These are phyloP conservation scores for Colletotrichum abscissum DNA, from an alignment of 2,329 filamentous ascomycete genomes.

Conservation along the genomic window DNA sequence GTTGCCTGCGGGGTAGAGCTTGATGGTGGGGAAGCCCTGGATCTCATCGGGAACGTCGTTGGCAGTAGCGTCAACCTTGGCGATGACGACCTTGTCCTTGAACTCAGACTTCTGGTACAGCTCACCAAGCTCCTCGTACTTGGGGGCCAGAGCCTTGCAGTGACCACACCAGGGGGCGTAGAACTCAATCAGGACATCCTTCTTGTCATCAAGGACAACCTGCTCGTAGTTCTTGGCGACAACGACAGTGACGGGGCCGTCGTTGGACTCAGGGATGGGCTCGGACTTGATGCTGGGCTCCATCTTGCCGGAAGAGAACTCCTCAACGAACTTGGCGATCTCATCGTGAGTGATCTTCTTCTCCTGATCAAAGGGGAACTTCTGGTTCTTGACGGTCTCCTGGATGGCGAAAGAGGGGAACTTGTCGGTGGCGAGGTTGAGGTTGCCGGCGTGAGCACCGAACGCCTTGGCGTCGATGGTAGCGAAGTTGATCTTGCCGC, in stretches of 20 bases:
- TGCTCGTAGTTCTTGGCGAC: constrained; percentile 96
- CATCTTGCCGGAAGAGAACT: constrained; percentile 87
- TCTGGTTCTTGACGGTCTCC: constrained; percentile 93
- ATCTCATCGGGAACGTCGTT: constrained; percentile 99
- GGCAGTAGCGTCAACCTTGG: constrained; percentile 95
- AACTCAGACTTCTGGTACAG: constrained; percentile 82
- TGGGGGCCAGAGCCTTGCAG: constrained; percentile 97
- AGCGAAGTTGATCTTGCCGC: constrained; percentile 96
- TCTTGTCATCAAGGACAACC: constrained; percentile 89
- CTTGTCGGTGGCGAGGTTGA: constrained; percentile 95
- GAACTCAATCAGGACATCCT: constrained; percentile 98
- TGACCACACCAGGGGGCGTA: constrained; percentile 99
- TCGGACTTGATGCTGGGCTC: constrained; percentile 99
- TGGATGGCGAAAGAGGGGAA: constrained; percentile 99
- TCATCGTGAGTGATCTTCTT: constrained; percentile 78
- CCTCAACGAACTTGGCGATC: constrained; percentile 85
- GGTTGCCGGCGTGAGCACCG: constrained; percentile 93
- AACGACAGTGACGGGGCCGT: constrained; percentile 86
- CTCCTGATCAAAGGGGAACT: constrained; percentile 92
- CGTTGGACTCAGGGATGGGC: constrained; percentile 92
- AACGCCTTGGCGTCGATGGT: constrained; percentile 96
- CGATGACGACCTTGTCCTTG: constrained; percentile 88
- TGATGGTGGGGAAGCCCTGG: constrained; percentile 98
- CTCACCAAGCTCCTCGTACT: constrained; percentile 91
- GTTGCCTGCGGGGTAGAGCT: constrained; percentile 91